Base-by-base conservation (phyloP, 768 basidiomycete species). In the Plicaturopsis crispa region DNA sequence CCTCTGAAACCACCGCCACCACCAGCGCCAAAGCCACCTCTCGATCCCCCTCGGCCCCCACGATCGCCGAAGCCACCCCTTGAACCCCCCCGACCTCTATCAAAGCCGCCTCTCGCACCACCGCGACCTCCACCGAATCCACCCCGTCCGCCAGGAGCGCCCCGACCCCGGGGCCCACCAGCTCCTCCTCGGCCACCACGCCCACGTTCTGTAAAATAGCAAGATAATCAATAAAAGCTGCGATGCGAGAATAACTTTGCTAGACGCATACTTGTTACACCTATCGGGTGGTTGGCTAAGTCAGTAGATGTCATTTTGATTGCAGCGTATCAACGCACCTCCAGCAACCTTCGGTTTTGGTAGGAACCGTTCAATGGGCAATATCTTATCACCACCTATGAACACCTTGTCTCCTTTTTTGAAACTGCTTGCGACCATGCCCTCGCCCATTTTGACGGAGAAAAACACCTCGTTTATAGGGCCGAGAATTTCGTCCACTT, bases 391-490 rank as follows among this genome's bases (percentile, higher is more conserved):
- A n/a, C 84, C 83, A 28, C 80, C 88, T 54, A 99, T 97, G 60
- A 88, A 99, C 31, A 99, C 88, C 57, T 94, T 97, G 67, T 99
- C 96, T 32, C 96, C 96, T 54, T 85, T 88, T 66, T 94, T 87
- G 66, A 99, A 99, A 58, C 88, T 91, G 48, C 67, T 83, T 6
- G 96, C 93, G 34, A 93, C 78, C 83, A 98, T 91, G 22, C 96
- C 96, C 41, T 87, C 83, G 14, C 82, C 78, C 85, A 97, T 96
- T 69, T 98, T 99, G 47, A 99, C 75, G 3, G 92, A 93, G 56
- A 99, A 98, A 63, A 80, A 98, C 42, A 98, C 92, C 57, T 98
- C 91, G 57, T 96, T 99, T 59, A 99, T 93, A 12, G 96, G 94
- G 2, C 96, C 96, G n/a, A 99, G 75, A 49, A 99, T 98, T 62